Evolutionary conservation across 208 protist genomes (phyloP).

Genomic region (Porcisia deanei): DNA sequence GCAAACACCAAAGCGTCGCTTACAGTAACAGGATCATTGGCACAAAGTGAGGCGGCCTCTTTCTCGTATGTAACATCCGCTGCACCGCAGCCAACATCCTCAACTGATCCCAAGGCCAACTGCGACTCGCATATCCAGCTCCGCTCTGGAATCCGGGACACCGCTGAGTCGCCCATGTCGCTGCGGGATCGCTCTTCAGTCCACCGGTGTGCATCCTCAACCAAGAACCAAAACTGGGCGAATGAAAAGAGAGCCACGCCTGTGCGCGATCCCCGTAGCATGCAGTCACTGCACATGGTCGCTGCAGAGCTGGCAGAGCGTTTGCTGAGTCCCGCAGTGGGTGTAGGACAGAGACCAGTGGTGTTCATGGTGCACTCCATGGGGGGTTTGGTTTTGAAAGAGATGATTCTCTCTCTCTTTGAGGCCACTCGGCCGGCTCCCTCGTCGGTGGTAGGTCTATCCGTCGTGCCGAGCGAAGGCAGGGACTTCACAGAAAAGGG

Average conservation of each 20-base stretch:
- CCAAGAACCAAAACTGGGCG: background rate
- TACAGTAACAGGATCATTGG: background rate
- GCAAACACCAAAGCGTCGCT: background rate
- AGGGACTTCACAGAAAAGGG: background rate
- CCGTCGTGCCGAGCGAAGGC: background rate
- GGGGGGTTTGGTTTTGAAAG: constrained; percentile 66
- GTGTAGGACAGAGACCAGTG: constrained; percentile 49
- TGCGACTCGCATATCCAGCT: background rate
- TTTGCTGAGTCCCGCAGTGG: constrained; percentile 37
- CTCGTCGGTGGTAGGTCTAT: background rate
- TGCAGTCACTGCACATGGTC: constrained; percentile 44
- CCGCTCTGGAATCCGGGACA: background rate
- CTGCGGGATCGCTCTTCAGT: background rate
- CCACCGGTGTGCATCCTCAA: background rate
- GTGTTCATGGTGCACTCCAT: constrained; percentile 73
- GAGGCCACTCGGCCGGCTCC: constrained; percentile 20
- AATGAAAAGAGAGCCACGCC: background rate
- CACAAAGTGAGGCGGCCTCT: background rate
- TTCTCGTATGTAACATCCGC: no score
- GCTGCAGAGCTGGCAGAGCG: constrained; percentile 52
- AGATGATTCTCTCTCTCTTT: constrained; percentile 54
- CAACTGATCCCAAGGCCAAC: background rate
- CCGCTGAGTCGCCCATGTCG: constrained; percentile 11
- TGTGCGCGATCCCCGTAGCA: constrained; percentile 13
- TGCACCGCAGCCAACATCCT: no score